phyloP scores from a whole-genome alignment of 2,329 filamentous ascomycete genomes.

The Colletotrichum sp. region DNA sequence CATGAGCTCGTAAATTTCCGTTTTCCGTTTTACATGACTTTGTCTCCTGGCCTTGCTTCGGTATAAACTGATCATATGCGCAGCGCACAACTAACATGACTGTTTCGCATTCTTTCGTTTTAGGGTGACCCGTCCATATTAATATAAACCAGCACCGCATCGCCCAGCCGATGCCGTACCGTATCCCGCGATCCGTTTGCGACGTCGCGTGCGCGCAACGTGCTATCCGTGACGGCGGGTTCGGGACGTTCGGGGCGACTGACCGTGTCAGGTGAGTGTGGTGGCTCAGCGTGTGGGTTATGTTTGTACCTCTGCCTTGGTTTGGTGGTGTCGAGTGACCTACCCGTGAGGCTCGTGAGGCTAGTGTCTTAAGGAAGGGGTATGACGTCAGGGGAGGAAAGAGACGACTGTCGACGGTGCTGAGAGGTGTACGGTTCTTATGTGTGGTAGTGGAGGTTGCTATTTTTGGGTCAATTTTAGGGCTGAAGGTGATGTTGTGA shows the following conservation, averaged over 20 bases:
- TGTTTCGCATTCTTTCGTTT: not conserved
- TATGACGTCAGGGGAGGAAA: not conserved
- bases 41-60: not conserved
- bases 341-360: not conserved
- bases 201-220: not conserved
- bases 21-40: not conserved
- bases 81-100: not conserved
- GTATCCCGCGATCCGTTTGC: not conserved
- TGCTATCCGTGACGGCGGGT: not conserved
- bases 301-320: not conserved
- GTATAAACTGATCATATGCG: not conserved
- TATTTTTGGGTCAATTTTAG: not conserved
- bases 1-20: conserved; percentile 8
- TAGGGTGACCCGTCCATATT: not conserved
- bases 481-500: not conserved
- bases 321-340: not conserved
- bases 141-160: not conserved
- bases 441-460: not conserved
- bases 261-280: not conserved
- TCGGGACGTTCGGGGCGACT: not conserved
- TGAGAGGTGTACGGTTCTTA: too few relatives aligned
- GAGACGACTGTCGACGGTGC: too few relatives aligned
- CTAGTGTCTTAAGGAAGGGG: not conserved
- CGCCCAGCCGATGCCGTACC: not conserved
- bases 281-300: not conserved